A percentile compares a stretch with the other conserved stretches of the same genome.
These are phyloP conservation scores for Mediolabrus comicus DNA, from an alignment of 108 stramenopile genomes.

Conservation along the genomic window DNA sequence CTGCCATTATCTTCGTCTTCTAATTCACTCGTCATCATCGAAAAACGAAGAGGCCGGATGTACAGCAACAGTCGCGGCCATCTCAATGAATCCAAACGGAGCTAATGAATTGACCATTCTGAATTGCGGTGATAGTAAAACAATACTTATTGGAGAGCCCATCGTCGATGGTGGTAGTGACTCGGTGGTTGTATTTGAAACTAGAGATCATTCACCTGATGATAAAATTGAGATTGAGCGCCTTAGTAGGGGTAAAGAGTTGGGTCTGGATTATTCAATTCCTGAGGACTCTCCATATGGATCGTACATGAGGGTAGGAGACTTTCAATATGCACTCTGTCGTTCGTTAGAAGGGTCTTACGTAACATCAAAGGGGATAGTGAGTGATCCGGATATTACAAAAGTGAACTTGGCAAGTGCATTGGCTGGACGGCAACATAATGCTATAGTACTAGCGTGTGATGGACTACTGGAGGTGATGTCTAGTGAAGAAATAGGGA, in stretches of 20 bases:
- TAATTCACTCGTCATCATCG: neutral
- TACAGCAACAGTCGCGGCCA: conserved; percentile 62
- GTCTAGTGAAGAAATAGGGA: conserved; percentile 71
- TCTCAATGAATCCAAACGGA: conserved; percentile 51
- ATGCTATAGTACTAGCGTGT: conserved; percentile 59
- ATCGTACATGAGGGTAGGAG: conserved; percentile 64
- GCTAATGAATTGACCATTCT: conserved; percentile 48
- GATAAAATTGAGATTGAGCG: conserved; percentile 55
- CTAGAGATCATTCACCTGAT: conserved; percentile 74
- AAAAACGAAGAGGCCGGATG: conserved; percentile 51
- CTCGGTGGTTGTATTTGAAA: conserved; percentile 52
- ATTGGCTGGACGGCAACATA: conserved; percentile 40
- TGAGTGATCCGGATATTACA: conserved; percentile 63
- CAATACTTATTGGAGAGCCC: conserved; percentile 53
- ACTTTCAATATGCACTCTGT: conserved; percentile 69
- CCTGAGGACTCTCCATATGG: conserved; percentile 55
- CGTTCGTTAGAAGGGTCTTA: conserved; percentile 70
- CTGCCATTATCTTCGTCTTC: neutral
- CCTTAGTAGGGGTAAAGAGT: conserved; percentile 41
- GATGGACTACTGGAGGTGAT: conserved; percentile 86
- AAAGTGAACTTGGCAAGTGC: conserved; percentile 21
- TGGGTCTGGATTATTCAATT: conserved; percentile 60
- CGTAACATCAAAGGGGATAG: conserved; percentile 79
- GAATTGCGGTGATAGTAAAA: conserved; percentile 81
- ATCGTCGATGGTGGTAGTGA: conserved; percentile 14